These are phyloP conservation scores for Echeveria elegans DNA, from an alignment of 164 flowering plant species.

Conservation along the genomic window DNA sequence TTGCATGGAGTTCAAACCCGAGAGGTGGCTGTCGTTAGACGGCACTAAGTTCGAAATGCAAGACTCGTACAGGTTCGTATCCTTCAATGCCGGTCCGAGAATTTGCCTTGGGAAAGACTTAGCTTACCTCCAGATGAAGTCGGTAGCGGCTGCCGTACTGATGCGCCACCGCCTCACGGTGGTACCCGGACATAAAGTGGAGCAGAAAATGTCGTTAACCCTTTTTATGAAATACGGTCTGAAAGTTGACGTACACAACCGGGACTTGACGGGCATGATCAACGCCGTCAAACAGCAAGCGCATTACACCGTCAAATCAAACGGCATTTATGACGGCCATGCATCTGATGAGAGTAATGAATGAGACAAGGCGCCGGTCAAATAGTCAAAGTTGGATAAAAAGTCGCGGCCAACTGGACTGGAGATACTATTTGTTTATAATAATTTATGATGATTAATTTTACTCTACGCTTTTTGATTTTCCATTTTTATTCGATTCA, in stretches of 20 bases:
- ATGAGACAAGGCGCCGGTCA: neutral
- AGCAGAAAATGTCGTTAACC: conserved; percentile 29
- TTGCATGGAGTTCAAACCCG: conserved; percentile 25
- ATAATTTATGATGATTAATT: neutral
- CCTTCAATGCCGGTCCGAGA: conserved; percentile 28
- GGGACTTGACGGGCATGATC: conserved; percentile 17
- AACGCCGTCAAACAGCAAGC: neutral
- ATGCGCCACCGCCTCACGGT: conserved; percentile 22
- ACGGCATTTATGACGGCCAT: neutral
- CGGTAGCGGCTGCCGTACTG: conserved; percentile 22
- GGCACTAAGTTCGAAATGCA: conserved; percentile 12
- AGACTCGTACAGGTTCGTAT: conserved; percentile 17
- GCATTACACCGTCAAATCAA: neutral
- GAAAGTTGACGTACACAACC: conserved; percentile 14
- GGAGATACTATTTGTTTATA: conserved; percentile 3
- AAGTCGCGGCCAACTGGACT: neutral
- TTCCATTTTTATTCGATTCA: neutral
- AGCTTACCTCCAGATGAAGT: conserved; percentile 22
- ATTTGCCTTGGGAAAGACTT: conserved; percentile 17
- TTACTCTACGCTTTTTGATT: neutral
- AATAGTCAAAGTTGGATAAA: neutral
- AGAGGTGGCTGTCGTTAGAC: conserved; percentile 18
- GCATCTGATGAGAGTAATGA: neutral
- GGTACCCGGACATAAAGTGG: conserved; percentile 25
- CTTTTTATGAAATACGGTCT: conserved; percentile 28